Percentiles rank a stretch among this genome's conserved stretches.
Evolutionary conservation across 306 rosid genomes (phyloP).

Genomic region (Rubus parviflorus): DNA sequence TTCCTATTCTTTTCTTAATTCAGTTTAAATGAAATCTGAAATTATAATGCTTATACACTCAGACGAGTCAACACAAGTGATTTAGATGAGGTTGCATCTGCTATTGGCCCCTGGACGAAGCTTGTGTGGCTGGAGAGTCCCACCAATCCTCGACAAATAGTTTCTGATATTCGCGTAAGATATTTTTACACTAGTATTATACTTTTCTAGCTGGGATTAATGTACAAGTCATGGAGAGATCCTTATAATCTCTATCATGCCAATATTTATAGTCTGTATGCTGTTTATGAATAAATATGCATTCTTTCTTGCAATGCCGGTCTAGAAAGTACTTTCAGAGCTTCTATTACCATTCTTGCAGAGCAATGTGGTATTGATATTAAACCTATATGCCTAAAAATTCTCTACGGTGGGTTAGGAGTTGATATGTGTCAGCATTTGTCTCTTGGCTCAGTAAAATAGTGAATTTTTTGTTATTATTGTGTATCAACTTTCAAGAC

Average conservation of each 20-base stretch:
- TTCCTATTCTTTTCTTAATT: constrained; percentile 28
- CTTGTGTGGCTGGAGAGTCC: constrained; percentile 98
- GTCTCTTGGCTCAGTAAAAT: neutral
- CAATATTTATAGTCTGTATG: constrained; percentile 17
- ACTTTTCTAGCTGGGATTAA: neutral
- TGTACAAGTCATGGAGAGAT: neutral
- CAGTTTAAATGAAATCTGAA: constrained; percentile 14
- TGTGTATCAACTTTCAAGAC: too few relatives aligned
- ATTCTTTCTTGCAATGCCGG: neutral
- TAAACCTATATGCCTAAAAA: neutral
- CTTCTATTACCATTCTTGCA: neutral
- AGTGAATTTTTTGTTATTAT: neutral
- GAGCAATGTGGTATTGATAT: neutral
- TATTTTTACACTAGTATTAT: constrained; percentile 26
- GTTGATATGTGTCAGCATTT: neutral
- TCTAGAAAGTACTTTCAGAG: neutral
- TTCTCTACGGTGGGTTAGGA: neutral
- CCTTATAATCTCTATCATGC: neutral
- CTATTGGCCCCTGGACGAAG: constrained; percentile 77
- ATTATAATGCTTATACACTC: constrained; percentile 34
- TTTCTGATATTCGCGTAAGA: constrained; percentile 84
- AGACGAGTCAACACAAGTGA: constrained; percentile 82
- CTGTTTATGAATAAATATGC: neutral
- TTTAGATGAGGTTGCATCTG: constrained; percentile 78
- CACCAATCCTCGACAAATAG: constrained; percentile 77